A percentile compares a stretch with the other conserved stretches of the same genome.
phyloP scores from a whole-genome alignment of 495 filamentous ascomycete species.

The Aspergillus hancockii region DNA sequence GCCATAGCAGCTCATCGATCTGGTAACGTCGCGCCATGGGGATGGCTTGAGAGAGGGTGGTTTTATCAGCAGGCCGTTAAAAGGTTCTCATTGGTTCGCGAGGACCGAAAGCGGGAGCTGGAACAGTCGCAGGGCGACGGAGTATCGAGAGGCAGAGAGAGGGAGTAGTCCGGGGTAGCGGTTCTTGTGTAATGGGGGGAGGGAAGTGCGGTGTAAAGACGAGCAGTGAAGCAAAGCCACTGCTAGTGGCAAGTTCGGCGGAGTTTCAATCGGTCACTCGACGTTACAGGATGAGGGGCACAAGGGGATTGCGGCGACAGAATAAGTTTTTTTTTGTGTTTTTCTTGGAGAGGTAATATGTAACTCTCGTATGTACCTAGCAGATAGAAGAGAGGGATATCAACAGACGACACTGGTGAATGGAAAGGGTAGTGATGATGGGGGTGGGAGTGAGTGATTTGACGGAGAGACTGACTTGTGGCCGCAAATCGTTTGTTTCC shows the following conservation, averaged over 20 bases:
- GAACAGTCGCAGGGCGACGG: constrained; percentile 5
- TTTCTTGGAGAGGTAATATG: background rate
- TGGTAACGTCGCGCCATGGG: constrained; percentile 69
- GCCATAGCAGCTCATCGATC: constrained; percentile 71
- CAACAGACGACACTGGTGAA: background rate
- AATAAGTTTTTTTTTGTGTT: background rate
- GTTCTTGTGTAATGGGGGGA: background rate
- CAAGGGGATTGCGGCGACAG: background rate
- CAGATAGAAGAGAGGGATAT: background rate
- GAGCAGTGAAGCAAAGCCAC: constrained; percentile 4
- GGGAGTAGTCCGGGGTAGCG: background rate
- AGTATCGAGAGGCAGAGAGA: background rate
- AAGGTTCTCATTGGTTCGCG: constrained; percentile 36
- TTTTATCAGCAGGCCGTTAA: constrained; percentile 30
- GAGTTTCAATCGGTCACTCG: constrained; percentile 32
- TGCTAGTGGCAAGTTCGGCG: constrained; percentile 34
- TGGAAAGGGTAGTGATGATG: background rate
- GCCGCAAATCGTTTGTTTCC: constrained; percentile 8
- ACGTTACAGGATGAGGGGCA: constrained; percentile 26
- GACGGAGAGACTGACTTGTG: background rate
- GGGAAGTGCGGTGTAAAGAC: constrained; percentile 1
- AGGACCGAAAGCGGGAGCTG: constrained; percentile 5
- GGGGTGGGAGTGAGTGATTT: background rate
- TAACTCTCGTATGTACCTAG: background rate
- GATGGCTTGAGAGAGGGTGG: constrained; percentile 33